phyloP scores from a whole-genome alignment of 2,329 filamentous ascomycete genomes.

The Drechslera avenae region DNA sequence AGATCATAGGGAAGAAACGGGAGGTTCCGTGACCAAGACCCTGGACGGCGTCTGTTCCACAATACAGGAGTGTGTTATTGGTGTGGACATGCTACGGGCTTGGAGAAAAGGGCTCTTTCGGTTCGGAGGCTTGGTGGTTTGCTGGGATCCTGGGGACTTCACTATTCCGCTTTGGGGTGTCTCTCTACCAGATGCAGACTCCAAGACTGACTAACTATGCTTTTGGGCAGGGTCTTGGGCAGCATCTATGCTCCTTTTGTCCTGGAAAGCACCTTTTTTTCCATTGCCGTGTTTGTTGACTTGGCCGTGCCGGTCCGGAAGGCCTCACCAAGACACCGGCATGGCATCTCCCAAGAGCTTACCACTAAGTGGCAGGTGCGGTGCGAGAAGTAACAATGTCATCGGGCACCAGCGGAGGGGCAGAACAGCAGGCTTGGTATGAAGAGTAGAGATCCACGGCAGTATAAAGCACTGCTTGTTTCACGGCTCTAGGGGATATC shows the following conservation, averaged over 20 bases:
- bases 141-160: not conserved
- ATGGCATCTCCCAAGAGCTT: constrained; percentile 18
- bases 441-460: too few relatives aligned
- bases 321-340: constrained; percentile 13
- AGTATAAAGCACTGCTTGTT: not conserved
- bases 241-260: not conserved
- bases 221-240: constrained; percentile 1
- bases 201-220: constrained; percentile 11
- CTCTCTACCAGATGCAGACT: not conserved
- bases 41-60: constrained; percentile 6
- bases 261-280: constrained; percentile 14
- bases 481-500: not conserved
- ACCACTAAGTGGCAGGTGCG: constrained; percentile 6
- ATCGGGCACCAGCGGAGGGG: constrained; percentile 9
- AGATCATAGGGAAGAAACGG: constrained; percentile 12
- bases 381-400: constrained; percentile 20
- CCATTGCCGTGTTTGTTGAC: constrained; percentile 4
- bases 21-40: constrained; percentile 11
- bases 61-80: not conserved
- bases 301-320: constrained; percentile 21
- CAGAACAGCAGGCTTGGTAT: not conserved
- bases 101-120: not conserved
- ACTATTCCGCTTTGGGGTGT: not conserved
- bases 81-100: constrained; percentile 1
- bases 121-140: not conserved